Conservation (phyloP, 2,329 filamentous ascomycete species). For the Botryotinia convoluta region DNA sequence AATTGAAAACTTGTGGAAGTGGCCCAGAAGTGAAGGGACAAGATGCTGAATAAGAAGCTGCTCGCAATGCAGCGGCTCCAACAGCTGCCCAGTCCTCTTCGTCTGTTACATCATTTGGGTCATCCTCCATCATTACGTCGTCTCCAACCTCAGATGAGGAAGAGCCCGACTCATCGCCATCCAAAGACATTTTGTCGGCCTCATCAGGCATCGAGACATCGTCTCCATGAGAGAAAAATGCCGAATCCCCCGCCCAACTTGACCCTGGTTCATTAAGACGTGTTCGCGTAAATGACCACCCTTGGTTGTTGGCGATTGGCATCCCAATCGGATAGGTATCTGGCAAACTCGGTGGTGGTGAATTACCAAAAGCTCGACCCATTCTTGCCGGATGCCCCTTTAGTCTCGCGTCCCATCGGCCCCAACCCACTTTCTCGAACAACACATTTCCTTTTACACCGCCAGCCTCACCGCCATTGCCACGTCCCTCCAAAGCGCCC, state of each 20-base stretch:
- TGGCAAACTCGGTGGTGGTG: constrained; percentile 44
- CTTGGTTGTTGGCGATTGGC: constrained; percentile 51
- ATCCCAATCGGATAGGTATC: constrained; percentile 51
- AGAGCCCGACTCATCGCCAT: constrained; percentile 64
- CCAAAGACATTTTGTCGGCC: constrained; percentile 92
- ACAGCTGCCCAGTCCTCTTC: constrained; percentile 95
- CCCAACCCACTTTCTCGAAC: constrained; percentile 97
- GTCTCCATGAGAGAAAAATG: constrained; percentile 72
- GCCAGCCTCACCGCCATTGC: constrained; percentile 55
- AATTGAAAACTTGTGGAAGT: constrained; percentile 37
- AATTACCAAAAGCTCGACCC: constrained; percentile 40
- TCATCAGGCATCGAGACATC: constrained; percentile 70
- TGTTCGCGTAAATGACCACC: constrained; percentile 47
- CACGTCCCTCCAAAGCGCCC: constrained; percentile 81
- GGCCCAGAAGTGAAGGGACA: constrained; percentile 49
- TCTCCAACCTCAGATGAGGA: constrained; percentile 71
- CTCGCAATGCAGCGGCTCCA: constrained; percentile 78
- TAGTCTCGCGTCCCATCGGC: constrained; percentile 84
- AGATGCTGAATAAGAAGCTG: constrained; percentile 59
- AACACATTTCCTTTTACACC: constrained; percentile 68
- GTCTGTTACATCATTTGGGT: constrained; percentile 84
- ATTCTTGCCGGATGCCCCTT: constrained; percentile 59
- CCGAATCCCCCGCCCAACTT: constrained; percentile 68
- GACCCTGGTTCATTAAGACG: constrained; percentile 52
- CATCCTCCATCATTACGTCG: constrained; percentile 67